Conservation (phyloP, 2,329 filamentous ascomycete genomes). For the Aspergillus spinulosporus region DNA sequence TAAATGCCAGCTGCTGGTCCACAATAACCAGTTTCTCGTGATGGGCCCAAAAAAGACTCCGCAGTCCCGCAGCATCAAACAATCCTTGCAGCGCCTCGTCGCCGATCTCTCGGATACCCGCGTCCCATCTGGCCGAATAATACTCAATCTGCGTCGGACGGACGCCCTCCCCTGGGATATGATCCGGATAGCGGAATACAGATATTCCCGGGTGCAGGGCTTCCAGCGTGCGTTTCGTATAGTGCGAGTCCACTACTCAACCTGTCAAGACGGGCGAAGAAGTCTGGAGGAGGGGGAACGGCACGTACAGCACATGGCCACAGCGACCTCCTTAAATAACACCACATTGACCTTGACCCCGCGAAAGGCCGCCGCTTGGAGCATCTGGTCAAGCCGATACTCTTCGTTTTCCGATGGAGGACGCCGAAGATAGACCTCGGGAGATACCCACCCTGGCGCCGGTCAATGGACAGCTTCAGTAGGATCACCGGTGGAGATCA, state of each 20-base stretch:
- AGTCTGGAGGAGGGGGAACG: background rate
- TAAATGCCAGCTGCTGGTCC: background rate
- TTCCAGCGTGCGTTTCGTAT: background rate
- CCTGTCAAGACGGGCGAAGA: background rate
- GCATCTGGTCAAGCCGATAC: slow-evolving; percentile 2
- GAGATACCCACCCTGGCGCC: background rate
- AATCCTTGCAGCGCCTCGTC: background rate
- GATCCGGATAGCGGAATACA: background rate
- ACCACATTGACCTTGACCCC: background rate
- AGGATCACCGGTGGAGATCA: background rate
- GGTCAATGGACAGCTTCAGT: background rate
- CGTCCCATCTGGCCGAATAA: background rate
- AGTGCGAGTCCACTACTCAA: background rate
- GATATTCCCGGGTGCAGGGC: background rate
- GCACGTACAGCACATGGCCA: background rate
- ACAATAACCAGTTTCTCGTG: slow-evolving; percentile 1
- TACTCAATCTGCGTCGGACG: background rate
- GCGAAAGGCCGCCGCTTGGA: background rate
- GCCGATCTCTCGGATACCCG: background rate
- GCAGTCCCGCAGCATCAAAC: background rate
- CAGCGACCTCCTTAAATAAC: background rate
- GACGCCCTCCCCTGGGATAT: background rate
- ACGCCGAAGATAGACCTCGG: background rate
- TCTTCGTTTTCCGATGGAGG: background rate
- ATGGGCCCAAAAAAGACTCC: background rate